Evolutionary conservation across 768 basidiomycete genomes (phyloP).

Genomic region (Mycena belliarum): DNA sequence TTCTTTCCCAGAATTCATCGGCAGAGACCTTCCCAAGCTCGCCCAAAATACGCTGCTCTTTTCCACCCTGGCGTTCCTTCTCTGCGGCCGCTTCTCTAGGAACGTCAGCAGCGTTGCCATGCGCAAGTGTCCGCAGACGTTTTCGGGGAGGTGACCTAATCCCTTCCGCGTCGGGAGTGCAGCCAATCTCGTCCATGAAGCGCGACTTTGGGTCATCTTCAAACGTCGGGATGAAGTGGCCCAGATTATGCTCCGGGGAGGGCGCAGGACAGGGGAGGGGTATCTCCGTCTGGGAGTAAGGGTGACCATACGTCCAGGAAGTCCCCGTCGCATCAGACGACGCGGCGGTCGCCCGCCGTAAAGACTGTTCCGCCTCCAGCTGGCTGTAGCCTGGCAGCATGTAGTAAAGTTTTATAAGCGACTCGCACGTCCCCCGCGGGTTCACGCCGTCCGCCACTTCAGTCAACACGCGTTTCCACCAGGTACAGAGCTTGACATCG

Average conservation of each 20-base stretch:
- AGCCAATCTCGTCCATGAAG: conserved; percentile 89
- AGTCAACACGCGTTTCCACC: conserved; percentile 86
- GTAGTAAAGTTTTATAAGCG: conserved; percentile 50
- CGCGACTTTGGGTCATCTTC: conserved; percentile 97
- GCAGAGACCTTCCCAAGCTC: conserved; percentile 59
- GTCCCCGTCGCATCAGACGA: conserved; percentile 17
- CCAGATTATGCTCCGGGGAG: conserved; percentile 48
- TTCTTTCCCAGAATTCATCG: conserved; percentile 96
- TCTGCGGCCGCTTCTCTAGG: conserved; percentile 25
- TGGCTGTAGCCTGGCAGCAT: conserved; percentile 70
- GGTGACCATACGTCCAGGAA: conserved; percentile 79
- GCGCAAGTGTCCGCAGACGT: conserved; percentile 41
- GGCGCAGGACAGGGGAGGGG: conserved; percentile 43
- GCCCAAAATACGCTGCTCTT: conserved; percentile 45
- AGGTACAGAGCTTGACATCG: conserved; percentile 80
- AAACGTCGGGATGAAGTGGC: conserved; percentile 82
- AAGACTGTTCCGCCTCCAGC: conserved; percentile 62
- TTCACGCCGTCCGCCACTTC: conserved; percentile 50
- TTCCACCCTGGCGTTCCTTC: conserved; percentile 27
- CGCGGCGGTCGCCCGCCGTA: conserved; percentile 41
- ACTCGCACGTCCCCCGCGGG: conserved; percentile 23
- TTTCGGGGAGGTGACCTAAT: conserved; percentile 65
- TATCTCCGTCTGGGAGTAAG: conserved; percentile 60
- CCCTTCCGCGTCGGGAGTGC: conserved; percentile 59
- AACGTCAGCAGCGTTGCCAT: conserved; percentile 25